phyloP scores from a whole-genome alignment of 1,284 basidiomycete genomes.

The Austropuccinia psidii region DNA sequence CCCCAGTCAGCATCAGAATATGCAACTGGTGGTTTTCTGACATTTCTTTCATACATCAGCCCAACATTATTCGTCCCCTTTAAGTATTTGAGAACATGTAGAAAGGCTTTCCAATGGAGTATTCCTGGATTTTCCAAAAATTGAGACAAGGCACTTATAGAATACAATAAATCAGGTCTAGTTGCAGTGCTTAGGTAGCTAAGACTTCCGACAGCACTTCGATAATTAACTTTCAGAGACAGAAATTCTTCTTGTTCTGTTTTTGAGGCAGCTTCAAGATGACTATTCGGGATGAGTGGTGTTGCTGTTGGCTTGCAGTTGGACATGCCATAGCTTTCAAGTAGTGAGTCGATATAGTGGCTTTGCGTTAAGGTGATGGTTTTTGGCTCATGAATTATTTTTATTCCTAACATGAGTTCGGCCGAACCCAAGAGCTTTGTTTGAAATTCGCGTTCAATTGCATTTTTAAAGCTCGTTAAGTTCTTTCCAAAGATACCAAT shows the following conservation, averaged over 20 bases:
- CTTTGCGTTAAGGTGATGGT: not conserved
- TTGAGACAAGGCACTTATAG: not conserved
- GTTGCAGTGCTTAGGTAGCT: not conserved
- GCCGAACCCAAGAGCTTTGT: no score
- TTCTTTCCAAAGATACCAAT: no score
- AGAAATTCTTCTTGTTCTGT: not conserved
- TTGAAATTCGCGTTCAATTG: no score
- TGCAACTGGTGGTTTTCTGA: no score
- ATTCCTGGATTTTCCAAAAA: not conserved
- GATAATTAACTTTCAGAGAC: not conserved
- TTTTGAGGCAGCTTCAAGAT: not conserved
- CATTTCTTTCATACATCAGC: no score
- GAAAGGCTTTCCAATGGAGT: not conserved
- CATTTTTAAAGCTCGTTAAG: no score
- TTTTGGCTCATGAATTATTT: not conserved
- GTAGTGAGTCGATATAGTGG: not conserved
- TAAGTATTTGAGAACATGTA: no score
- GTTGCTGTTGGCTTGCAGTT: not conserved
- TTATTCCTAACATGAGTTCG: no score
- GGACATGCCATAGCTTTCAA: not conserved
- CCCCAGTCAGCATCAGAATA: no score
- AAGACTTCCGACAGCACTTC: not conserved
- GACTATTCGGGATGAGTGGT: not conserved
- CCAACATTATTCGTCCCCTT: not conserved
- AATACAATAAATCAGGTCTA: not conserved